Conservation (phyloP, 2,329 filamentous ascomycete genomes). For the Alternaria metachromatica region DNA sequence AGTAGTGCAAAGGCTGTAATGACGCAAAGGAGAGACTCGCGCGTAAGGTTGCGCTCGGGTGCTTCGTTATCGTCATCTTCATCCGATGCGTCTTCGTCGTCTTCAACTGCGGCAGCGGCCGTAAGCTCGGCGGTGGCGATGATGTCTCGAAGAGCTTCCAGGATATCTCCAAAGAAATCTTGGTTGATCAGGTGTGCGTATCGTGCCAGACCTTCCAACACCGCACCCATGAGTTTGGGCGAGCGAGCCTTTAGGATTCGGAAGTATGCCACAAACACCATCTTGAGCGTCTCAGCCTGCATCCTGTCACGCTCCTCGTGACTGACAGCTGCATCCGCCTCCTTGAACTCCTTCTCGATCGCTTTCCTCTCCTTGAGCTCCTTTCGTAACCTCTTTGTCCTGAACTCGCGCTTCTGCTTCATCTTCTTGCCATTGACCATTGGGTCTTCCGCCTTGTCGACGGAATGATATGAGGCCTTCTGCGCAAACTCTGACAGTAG, state of each 20-base stretch:
- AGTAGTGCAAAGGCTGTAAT: slow-evolving; percentile 97
- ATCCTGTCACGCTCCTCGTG: slow-evolving; percentile 93
- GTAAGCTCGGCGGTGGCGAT: slow-evolving; percentile 72
- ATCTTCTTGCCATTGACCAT: slow-evolving; percentile 61
- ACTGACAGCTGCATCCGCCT: slow-evolving; percentile 87
- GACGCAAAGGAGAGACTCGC: slow-evolving; percentile 90
- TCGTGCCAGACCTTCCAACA: slow-evolving; percentile 90
- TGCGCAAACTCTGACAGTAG: slow-evolving; percentile 85
- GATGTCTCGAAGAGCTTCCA: slow-evolving; percentile 93
- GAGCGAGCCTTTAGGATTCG: slow-evolving; percentile 85
- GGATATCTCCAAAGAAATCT: slow-evolving; percentile 95
- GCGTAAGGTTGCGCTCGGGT: slow-evolving; percentile 71
- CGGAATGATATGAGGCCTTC: slow-evolving; percentile 78
- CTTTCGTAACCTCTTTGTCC: slow-evolving; percentile 88
- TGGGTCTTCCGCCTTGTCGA: slow-evolving; percentile 67
- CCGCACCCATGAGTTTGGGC: slow-evolving; percentile 91
- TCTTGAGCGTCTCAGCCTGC: slow-evolving; percentile 93
- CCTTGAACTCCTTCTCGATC: slow-evolving; percentile 90
- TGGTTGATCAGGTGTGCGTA: slow-evolving; percentile 98
- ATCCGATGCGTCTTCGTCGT: slow-evolving; percentile 57
- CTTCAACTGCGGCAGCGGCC: slow-evolving; percentile 55
- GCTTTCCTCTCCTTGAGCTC: slow-evolving; percentile 81
- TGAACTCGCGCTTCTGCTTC: slow-evolving; percentile 81
- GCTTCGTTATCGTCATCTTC: slow-evolving; percentile 57
- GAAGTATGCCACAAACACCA: slow-evolving; percentile 96